Conservation (phyloP, 2,329 filamentous ascomycete genomes). For the Microcera coccophila region DNA sequence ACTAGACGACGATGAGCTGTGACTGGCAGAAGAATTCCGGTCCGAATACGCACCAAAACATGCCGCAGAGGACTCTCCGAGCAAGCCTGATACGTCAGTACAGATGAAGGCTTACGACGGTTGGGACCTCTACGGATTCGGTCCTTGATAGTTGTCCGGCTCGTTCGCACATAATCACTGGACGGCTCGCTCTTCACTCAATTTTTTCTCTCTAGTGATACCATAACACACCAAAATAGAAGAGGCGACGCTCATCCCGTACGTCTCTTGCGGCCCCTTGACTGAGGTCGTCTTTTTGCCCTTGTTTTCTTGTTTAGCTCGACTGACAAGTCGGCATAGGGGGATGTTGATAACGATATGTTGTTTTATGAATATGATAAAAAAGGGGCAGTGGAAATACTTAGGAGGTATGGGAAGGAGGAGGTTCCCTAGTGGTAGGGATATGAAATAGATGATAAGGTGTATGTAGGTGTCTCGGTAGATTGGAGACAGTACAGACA, state of each 20-base stretch:
- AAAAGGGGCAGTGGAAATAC: neutral
- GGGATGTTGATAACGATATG: neutral
- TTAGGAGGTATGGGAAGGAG: too few species aligned
- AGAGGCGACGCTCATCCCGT: constrained; percentile 15
- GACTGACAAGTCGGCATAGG: neutral
- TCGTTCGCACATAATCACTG: neutral
- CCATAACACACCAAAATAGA: constrained; percentile 30
- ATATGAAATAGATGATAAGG: too few species aligned
- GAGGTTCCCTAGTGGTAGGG: too few species aligned
- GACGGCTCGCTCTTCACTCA: constrained; percentile 5
- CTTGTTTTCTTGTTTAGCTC: neutral
- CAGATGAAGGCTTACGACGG: constrained; percentile 45
- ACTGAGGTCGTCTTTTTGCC: constrained; percentile 1
- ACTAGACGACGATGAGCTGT: constrained; percentile 84
- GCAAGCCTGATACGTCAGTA: constrained; percentile 25
- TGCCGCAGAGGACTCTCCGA: constrained; percentile 12
- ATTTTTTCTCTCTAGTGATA: constrained; percentile 32
- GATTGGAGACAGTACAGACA: too few species aligned
- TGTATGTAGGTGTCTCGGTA: too few species aligned
- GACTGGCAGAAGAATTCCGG: constrained; percentile 70
- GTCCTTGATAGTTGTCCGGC: constrained; percentile 2
- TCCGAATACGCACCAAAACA: constrained; percentile 52
- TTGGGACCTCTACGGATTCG: constrained; percentile 62
- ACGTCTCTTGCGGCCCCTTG: constrained; percentile 1
- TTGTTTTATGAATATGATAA: neutral